Base-by-base conservation (phyloP, 805 yeast genomes). In the Cyberlindnera bimundalis region DNA sequence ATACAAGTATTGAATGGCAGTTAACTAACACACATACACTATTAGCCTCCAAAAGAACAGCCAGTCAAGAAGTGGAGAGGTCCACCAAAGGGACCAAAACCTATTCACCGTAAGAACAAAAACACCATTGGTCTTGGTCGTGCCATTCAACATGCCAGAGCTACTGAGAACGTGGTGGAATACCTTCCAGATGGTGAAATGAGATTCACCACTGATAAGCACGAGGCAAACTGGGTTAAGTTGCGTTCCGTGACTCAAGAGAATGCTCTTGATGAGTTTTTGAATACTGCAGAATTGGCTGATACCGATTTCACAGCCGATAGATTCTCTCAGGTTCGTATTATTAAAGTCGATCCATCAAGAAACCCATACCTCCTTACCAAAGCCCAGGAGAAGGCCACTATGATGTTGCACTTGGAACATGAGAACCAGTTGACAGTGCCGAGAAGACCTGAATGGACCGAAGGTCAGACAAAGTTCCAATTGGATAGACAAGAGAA, bases 231-330 rank as follows among this genome's bases (percentile, higher is more conserved):
- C 47, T 88, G 96, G 95, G 95, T 86, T 37, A 87, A 89, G 49
- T 67, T 93, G 57, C 78, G 93, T 60, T 89, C 97, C 2, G 95
- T 93, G 13, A 93, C 98, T 0, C 98, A 93, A 56, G 98, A 93
- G 61, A 78, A 84, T 52, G 83, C 97, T 1, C 66, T 93, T 42
- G 98, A 93, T 65, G 99, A 93, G 65, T 90, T 93, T 62, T 74
- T 93, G 56, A 84, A 81, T 57, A 91, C 97, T 7, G 99, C 99
- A 1, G 96, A 88, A 62, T 74, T 93, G 43, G 96, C 97, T 2
- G 96, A 89, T 59, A 89, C 91, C 16, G 98, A 93, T 66, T 93
- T 93, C 66, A 81, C 96, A 8, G 96, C 98, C 3, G 97, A 91
- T 51, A 80, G 83, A 57, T 74, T 80, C 43, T 79, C 83, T 33